These are phyloP conservation scores for Fomes fomentarius DNA, from an alignment of 1,284 basidiomycete genomes.

Conservation along the genomic window DNA sequence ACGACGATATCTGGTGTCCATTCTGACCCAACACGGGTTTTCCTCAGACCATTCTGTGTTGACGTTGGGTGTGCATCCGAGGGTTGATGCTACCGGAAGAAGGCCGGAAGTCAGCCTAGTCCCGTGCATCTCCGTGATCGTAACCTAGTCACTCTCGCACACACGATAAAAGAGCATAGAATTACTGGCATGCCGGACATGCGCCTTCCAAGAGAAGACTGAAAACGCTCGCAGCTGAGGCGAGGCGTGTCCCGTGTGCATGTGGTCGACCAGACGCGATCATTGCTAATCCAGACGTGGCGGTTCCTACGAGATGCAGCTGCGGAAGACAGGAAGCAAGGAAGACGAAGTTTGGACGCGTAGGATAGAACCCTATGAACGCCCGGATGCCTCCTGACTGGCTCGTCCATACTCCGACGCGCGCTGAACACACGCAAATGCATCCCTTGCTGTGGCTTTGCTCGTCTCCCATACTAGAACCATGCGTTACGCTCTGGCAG, in stretches of 20 bases:
- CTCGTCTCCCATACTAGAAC: background rate
- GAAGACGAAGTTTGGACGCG: background rate
- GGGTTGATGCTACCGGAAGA: constrained; percentile 15
- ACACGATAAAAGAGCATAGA: constrained; percentile 22
- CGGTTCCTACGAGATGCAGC: constrained; percentile 1
- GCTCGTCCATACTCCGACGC: constrained; percentile 10
- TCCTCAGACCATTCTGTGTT: constrained; percentile 18
- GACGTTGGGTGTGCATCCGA: constrained; percentile 11
- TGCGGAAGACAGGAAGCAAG: background rate
- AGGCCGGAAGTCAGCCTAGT: constrained; percentile 17
- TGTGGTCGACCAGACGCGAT: constrained; percentile 9
- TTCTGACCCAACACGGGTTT: constrained; percentile 19
- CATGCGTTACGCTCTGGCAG: constrained; percentile 1
- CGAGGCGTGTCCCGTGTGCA: constrained; percentile 25
- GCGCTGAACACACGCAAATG: background rate
- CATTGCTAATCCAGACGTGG: constrained; percentile 7
- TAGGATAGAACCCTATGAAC: background rate
- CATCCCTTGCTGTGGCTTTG: background rate
- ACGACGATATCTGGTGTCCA: constrained; percentile 24
- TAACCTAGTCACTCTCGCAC: constrained; percentile 10
- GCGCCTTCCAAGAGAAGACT: constrained; percentile 23
- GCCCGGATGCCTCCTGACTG: background rate
- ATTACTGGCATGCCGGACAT: constrained; percentile 19
- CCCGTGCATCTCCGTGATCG: constrained; percentile 19
- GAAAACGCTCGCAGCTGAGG: constrained; percentile 6